A percentile compares a stretch with the other conserved stretches of the same genome.
These are phyloP conservation scores for Hanseniaspora nectarophila DNA, from an alignment of 805 yeast genomes.

Conservation along the genomic window DNA sequence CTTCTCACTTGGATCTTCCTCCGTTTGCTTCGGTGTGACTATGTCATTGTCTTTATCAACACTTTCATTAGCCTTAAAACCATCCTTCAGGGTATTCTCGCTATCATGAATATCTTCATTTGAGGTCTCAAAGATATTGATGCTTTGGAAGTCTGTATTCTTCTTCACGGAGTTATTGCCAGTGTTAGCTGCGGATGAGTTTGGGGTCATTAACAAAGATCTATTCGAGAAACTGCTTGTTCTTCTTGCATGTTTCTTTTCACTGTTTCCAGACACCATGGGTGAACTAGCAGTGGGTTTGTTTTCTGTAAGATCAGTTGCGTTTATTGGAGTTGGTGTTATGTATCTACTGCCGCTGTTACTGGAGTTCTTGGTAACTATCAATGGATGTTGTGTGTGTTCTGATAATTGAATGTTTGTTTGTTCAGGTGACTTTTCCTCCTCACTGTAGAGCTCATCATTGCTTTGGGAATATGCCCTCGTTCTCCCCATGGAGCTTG, in stretches of 20 bases:
- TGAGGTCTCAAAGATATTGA: not conserved
- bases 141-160: not conserved
- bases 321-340: conserved; percentile 10
- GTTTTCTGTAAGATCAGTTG: not conserved
- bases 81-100: not conserved
- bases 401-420: not conserved
- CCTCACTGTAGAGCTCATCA: not conserved
- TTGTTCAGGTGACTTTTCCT: not conserved
- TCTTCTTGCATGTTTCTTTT: not conserved
- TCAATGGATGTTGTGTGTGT: conserved; percentile 1
- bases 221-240: conserved; percentile 1
- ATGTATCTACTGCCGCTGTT: conserved; percentile 1
- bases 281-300: not conserved
- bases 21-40: not conserved
- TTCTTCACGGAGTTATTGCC: not conserved
- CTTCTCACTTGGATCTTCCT: conserved; percentile 8
- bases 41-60: not conserved
- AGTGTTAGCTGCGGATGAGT: not conserved
- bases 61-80: not conserved
- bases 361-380: not conserved
- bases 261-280: not conserved
- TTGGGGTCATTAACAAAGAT: conserved; percentile 8
- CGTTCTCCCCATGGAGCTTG: not conserved
- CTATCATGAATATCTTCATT: not conserved
- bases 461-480: conserved; percentile 7